Conservation (phyloP, 2,329 filamentous ascomycete genomes). For the Periconia sp. region DNA sequence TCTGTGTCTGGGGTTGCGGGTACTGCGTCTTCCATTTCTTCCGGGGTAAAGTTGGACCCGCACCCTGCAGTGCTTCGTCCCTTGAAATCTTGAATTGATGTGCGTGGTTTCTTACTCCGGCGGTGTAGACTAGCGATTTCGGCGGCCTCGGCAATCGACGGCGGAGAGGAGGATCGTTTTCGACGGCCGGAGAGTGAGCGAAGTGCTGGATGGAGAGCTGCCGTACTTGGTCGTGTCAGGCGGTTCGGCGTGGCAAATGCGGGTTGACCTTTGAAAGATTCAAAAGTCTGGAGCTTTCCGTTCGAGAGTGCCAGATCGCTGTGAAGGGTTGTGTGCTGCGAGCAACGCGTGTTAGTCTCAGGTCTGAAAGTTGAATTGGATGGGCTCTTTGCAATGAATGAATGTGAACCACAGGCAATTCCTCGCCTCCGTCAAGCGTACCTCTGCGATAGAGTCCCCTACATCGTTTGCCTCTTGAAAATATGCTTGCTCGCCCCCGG, state of each 20-base stretch:
- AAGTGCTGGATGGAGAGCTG: constrained; percentile 21
- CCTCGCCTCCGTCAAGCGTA: constrained; percentile 43
- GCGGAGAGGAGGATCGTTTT: constrained; percentile 59
- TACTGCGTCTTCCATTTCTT: constrained; percentile 40
- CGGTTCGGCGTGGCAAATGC: constrained; percentile 51
- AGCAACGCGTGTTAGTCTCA: constrained; percentile 32
- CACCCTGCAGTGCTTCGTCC: constrained; percentile 19
- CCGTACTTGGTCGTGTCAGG: constrained; percentile 35
- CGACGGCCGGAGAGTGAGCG: constrained; percentile 42
- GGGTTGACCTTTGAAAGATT: constrained; percentile 48
- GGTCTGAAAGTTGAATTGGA: constrained; percentile 2
- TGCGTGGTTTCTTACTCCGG: constrained; percentile 57
- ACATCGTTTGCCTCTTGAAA: constrained; percentile 69
- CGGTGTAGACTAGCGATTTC: constrained; percentile 57
- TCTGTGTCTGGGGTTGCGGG: constrained; percentile 48
- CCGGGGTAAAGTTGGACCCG: constrained; percentile 33
- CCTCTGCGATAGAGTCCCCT: constrained; percentile 59
- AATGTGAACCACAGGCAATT: constrained; percentile 24
- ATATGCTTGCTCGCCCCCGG: constrained; percentile 65
- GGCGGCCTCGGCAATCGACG: constrained; percentile 61
- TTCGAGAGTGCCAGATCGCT: constrained; percentile 54
- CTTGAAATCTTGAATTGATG: constrained; percentile 29
- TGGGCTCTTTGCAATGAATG: constrained; percentile 15
- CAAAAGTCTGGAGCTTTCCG: constrained; percentile 51
- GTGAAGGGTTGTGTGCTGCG: constrained; percentile 52